Conservation (phyloP, 176 grass and related monocot species). For the Saccharum spontaneum region DNA sequence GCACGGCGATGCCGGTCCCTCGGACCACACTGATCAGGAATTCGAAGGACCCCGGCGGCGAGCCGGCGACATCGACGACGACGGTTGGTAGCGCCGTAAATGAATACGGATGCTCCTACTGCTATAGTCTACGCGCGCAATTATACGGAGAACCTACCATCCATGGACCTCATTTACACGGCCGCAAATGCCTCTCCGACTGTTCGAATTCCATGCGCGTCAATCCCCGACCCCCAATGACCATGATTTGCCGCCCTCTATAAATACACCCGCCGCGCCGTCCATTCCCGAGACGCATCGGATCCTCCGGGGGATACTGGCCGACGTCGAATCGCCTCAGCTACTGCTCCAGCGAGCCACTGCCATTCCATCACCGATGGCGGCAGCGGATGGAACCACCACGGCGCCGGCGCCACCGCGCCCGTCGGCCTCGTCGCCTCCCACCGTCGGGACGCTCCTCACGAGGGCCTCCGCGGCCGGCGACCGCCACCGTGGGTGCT, state of each 20-base stretch:
- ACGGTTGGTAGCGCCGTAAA: constrained; percentile 20
- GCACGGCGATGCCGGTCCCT: neutral
- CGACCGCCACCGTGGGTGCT: neutral
- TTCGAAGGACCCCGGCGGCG: neutral
- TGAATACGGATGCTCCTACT: neutral
- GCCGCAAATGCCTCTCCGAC: neutral
- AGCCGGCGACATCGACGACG: neutral
- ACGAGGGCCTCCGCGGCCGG: neutral
- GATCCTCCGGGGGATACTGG: neutral
- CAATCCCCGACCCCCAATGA: neutral
- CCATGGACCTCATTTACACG: neutral
- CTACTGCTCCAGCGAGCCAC: neutral
- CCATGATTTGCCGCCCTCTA: neutral
- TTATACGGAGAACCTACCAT: constrained; percentile 29
- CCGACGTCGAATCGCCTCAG: neutral
- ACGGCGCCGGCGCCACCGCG: neutral
- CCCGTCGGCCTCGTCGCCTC: constrained; percentile 27
- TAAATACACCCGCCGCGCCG: neutral
- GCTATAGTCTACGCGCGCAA: neutral
- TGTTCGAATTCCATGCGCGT: constrained; percentile 1
- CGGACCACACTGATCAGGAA: neutral
- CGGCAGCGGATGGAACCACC: constrained; percentile 16
- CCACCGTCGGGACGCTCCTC: constrained; percentile 37
- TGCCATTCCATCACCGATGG: neutral
- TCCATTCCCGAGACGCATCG: neutral